phyloP scores from a whole-genome alignment of 2,329 filamentous ascomycete species.

The Botrytis byssoidea region DNA sequence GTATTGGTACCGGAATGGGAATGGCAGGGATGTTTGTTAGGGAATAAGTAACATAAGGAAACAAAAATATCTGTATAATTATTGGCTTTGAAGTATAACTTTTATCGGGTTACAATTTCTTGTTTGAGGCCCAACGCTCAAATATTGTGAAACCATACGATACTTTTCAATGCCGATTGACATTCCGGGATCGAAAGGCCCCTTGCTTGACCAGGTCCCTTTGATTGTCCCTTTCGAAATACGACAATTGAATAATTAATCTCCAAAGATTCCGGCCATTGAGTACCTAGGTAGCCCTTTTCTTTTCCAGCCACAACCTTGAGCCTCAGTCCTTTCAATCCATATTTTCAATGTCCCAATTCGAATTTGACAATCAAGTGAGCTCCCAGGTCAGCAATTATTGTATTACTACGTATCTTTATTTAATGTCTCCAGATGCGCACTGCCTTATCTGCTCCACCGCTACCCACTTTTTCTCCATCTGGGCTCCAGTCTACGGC shows the following conservation, averaged over 20 bases:
- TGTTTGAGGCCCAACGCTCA: background rate
- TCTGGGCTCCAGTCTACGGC: slow-evolving; percentile 94
- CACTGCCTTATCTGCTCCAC: slow-evolving; percentile 85
- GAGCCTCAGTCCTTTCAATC: background rate
- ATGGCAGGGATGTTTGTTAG: slow-evolving; percentile 67
- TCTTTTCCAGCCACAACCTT: background rate
- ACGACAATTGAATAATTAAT: background rate
- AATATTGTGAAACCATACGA: background rate
- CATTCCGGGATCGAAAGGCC: background rate
- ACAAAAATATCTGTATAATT: no score
- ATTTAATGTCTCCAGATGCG: slow-evolving; percentile 62
- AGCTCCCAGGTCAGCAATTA: background rate
- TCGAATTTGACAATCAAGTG: background rate
- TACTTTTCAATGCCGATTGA: background rate
- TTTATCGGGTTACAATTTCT: background rate
- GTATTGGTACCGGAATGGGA: slow-evolving; percentile 78
- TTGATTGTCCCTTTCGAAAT: background rate
- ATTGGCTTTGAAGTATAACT: background rate
- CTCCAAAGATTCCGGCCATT: background rate
- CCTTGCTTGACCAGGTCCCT: background rate
- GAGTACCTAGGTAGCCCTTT: background rate
- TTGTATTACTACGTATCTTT: no score
- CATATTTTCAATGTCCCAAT: background rate
- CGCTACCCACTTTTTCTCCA: slow-evolving; percentile 83
- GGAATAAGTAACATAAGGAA: slow-evolving; percentile 48